phyloP scores from a whole-genome alignment of 345 rosid species.

The Euclidium syriacum region DNA sequence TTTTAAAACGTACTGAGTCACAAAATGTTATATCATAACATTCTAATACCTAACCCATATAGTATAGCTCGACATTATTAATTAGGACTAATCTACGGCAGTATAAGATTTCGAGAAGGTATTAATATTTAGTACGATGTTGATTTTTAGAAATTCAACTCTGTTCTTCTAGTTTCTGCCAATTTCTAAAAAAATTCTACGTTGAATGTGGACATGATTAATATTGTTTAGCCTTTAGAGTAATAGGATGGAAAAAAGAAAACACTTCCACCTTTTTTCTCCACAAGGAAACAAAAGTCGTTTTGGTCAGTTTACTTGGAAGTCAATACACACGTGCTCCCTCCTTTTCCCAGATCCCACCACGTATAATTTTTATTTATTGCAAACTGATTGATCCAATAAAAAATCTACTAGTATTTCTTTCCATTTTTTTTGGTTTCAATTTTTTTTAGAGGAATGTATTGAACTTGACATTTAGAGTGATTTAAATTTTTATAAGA shows the following conservation, averaged over 20 bases:
- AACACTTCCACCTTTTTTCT: neutral
- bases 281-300: constrained; percentile 17
- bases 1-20: too few relatives aligned
- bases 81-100: neutral
- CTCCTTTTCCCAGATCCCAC: neutral
- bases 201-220: neutral
- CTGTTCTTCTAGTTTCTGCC: constrained; percentile 10
- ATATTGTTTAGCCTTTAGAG: neutral
- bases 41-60: neutral
- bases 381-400: neutral
- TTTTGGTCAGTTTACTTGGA: constrained; percentile 21
- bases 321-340: constrained; percentile 29
- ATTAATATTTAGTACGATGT: constrained; percentile 5
- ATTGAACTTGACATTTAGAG: too few relatives aligned
- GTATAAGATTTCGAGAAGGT: neutral
- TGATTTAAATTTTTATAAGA: too few relatives aligned
- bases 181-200: neutral
- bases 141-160: neutral
- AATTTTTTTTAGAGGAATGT: too few relatives aligned
- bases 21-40: too few relatives aligned
- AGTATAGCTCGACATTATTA: neutral
- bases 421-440: too few relatives aligned
- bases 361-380: constrained; percentile 1
- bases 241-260: neutral
- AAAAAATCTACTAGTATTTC: too few relatives aligned